Base-by-base conservation (phyloP, 1,284 basidiomycete genomes). In the Leccinum fallax region DNA sequence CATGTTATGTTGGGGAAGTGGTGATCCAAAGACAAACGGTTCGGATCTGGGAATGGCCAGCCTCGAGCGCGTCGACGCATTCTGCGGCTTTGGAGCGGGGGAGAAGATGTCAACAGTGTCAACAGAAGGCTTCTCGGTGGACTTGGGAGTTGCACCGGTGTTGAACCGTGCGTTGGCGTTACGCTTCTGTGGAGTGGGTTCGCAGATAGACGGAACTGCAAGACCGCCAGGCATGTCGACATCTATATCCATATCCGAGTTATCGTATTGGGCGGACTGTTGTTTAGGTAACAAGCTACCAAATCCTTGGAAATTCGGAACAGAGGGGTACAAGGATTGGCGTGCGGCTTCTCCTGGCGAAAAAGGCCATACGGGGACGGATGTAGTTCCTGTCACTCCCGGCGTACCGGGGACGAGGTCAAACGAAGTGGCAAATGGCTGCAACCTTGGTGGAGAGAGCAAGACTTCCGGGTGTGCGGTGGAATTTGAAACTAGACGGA, bases 11-110 rank as follows among this genome's bases (percentile, higher is more conserved):
- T 82, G 81, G 10, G 87, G 85, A 3, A 83, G 78, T 0, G 90
- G 87, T 0, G 90, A 91, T 30, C 90, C 90, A 68, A 92, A 92
- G 21, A 90, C 69, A 76, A 92, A 92, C 0, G 87, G 83, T 19
- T 79, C 69, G 69, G 70, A 68, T 53, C 61, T 66, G n/a, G 75
- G 62, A 53, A 73, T 69, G 54, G 38, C 69, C 59, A 54, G 66
- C 57, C 54, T 71, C n/a, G 70, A 62, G 51, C 67, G 67, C 24
- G 56, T 49, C 3, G 72, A 65, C 3, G 58, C 55, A 7, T 61
- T 57, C 52, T 54, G 65, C 24, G 69, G 69, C 36, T 70, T 71
- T 10, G 63, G 65, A 7, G 69, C 67, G 46, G 79, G 77, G 3
- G 78, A 79, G 68, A 81, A 79, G 57, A 80, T 70, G 62, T 83